Evolutionary conservation across 2,329 filamentous ascomycete genomes (phyloP), one percentile per base, ranked within the genome.

Genomic region (Fusarium sublunatum): DNA sequence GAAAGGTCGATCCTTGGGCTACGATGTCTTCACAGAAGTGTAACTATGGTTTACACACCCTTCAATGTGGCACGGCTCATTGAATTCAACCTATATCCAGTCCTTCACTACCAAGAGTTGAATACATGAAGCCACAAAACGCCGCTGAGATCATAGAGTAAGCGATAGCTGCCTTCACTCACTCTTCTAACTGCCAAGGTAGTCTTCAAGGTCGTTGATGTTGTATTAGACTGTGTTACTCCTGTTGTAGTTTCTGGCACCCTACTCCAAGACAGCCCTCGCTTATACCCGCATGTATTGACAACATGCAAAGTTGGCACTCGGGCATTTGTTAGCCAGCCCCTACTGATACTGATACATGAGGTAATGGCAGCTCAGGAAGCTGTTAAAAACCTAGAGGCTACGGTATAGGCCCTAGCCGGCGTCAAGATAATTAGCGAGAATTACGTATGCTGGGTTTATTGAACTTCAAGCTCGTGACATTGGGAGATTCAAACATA

Each of bases 101-200:
- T 11, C 10, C 29, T 7, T 19, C 19, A 19, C 19, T 19, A 19
- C 2, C 19, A 19, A 19, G 3, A 19, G 19, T 19, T 19, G 19
- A 19, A 19, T 19, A 19, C 19, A 19, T 19, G 31, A 34, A 13
- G 11, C 11, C 31, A 7, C 24, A 22, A 9, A 12, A 13, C 28
- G 46, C 46, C 56, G 13, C 46, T 53, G 54, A 59, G 24, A 31
- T 59, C 54, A 59, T 46, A 9, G 13, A 26, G 7, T 24, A 13
- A 45, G 25, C 25, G 12, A 13, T 11, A 32, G 22, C 34, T 36
- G n/a, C 11, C n/a, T 13, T 7, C 19, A 7, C 19, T 38, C 6
- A 2, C 19, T 4, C 12, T 10, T 12, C 36, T 9, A 5, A 12
- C 24, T 22, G 11, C 15, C 19, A 35, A 22, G 32, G 19, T 12